Percentiles rank a stretch among this genome's conserved stretches.
Conservation (phyloP, 2,329 filamentous ascomycete genomes). For the Nothopassalora personata region DNA sequence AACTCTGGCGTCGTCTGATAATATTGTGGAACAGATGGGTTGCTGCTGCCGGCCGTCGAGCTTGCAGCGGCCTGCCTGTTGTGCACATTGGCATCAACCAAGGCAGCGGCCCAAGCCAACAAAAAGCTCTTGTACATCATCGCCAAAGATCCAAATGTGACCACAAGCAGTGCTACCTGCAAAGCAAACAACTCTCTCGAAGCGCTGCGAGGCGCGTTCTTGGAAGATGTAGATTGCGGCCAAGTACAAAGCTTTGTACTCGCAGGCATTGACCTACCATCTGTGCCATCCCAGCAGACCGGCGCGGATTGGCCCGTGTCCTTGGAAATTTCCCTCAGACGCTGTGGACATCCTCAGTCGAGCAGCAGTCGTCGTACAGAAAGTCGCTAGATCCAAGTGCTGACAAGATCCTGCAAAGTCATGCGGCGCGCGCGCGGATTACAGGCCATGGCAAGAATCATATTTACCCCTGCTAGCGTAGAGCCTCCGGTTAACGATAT, state of each 20-base stretch:
- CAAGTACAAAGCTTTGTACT: constrained; percentile 1
- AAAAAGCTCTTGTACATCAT: constrained; percentile 31
- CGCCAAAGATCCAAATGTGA: constrained; percentile 25
- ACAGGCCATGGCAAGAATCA: no score
- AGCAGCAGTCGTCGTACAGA: not conserved
- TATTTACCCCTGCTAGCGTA: no score
- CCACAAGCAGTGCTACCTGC: constrained; percentile 26
- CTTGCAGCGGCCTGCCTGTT: constrained; percentile 13
- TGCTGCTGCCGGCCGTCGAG: constrained; percentile 6
- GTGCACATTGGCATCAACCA: constrained; percentile 17
- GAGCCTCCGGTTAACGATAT: no score
- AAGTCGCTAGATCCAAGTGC: not conserved
- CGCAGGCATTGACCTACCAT: not conserved
- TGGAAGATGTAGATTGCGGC: not conserved
- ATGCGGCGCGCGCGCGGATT: not conserved
- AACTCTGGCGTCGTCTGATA: constrained; percentile 58
- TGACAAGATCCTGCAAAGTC: not conserved
- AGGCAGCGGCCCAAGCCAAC: constrained; percentile 23
- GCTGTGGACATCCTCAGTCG: not conserved
- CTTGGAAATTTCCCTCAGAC: not conserved
- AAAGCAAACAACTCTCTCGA: constrained; percentile 1
- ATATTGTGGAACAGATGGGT: constrained; percentile 51
- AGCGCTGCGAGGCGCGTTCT: not conserved
- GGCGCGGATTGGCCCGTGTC: not conserved
- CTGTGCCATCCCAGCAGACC: not conserved